Base-by-base conservation (phyloP, 116 monocot species). In the Iris pallida region DNA sequence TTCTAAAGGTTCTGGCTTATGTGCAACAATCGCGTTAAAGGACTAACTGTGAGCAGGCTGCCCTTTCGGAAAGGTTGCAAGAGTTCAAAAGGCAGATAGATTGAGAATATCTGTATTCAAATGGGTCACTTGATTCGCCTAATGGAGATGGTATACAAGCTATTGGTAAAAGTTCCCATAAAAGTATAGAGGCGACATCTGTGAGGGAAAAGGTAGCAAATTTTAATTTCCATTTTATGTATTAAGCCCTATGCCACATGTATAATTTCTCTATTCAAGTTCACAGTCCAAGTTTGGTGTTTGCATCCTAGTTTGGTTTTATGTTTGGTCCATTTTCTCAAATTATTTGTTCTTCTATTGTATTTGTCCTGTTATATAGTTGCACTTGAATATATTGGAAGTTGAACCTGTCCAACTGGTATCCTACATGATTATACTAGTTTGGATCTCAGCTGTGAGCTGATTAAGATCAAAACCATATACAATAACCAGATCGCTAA, bases 1-100 rank as follows among this genome's bases (percentile, higher is more conserved):
- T 42, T 57, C 66, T 85, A 19, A 65, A 93, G 90, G 94, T 99
- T 73, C 68, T 99, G 63, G 80, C 98, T 42, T 99, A 90, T 82
- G 98, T 93, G 20, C 98, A 99, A 68, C 98, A 99, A 74, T 99
- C 98, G 74, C 87, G 98, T 71, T 93, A 99, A 80, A 76, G 98
- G 60, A 86, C 93, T 53, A 93, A 90, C 61, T 88, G 86, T 78
- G 98, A 99, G 61, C 93, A 93, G 65, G 84, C 83, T 42, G 81
- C 88, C 45, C 82, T 99, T 45, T 66, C 84, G 48, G 93, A 92
- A 71, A 90, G 98, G 62, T 93, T 99, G 93, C 93, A 99, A 69
- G 98, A 99, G 60, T 99, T 87, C 68, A 99, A 99, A 77, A 85
- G 86, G 59, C 90, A 99, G 72, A 88, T 99, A 69, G 93, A 99